Evolutionary conservation across 1,284 basidiomycete species (phyloP).

Genomic region (Anthracocystis walkeri): DNA sequence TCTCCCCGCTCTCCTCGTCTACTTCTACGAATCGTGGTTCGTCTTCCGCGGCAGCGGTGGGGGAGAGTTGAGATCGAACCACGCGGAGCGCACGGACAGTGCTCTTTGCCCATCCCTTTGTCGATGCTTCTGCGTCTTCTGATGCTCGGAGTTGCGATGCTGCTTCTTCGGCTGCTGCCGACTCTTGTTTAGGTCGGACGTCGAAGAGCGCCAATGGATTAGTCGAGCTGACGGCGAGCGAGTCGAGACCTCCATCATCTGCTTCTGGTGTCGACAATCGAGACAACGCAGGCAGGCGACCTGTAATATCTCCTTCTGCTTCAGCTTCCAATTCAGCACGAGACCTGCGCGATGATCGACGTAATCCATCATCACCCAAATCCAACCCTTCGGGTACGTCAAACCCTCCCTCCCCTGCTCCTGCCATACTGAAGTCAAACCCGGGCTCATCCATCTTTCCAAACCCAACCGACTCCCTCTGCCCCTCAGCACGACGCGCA

Average conservation of each 20-base stretch:
- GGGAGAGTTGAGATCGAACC: constrained; percentile 79
- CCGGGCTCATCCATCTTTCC: constrained; percentile 43
- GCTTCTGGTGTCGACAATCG: constrained; percentile 72
- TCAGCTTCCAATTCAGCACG: constrained; percentile 36
- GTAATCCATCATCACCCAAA: constrained; percentile 41
- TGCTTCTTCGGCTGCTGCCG: constrained; percentile 60
- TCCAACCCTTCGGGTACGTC: constrained; percentile 40
- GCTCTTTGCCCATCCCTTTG: constrained; percentile 82
- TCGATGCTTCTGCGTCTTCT: constrained; percentile 72
- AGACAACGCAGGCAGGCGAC: constrained; percentile 53
- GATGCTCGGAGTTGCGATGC: constrained; percentile 70
- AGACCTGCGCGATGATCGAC: constrained; percentile 45
- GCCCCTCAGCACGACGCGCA: constrained; percentile 33
- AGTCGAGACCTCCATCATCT: constrained; percentile 74
- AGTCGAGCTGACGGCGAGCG: constrained; percentile 76
- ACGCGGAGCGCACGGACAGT: constrained; percentile 89
- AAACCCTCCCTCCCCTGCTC: constrained; percentile 29
- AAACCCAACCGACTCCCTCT: constrained; percentile 43
- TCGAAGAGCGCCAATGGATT: constrained; percentile 88
- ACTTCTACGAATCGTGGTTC: constrained; percentile 47
- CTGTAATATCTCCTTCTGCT: constrained; percentile 32
- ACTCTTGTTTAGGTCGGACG: constrained; percentile 71
- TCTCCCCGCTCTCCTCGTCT: constrained; percentile 59
- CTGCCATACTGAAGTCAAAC: constrained; percentile 35
- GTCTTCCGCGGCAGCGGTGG: constrained; percentile 53